These are phyloP conservation scores for Tylopilus intermedius DNA, from an alignment of 768 basidiomycete species.

Conservation along the genomic window DNA sequence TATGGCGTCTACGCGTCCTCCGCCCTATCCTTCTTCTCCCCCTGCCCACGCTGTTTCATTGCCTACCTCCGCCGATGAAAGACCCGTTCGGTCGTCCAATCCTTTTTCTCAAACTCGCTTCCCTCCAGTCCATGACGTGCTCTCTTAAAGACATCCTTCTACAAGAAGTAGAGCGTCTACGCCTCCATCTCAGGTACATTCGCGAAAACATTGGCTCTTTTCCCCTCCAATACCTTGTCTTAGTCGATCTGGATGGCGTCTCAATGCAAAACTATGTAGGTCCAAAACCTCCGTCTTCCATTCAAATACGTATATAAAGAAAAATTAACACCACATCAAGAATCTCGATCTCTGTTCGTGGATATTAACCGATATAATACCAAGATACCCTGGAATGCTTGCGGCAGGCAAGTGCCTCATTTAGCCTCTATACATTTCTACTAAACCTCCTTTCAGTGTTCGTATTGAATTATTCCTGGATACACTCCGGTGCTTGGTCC, in stretches of 20 bases:
- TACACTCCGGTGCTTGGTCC: constrained; percentile 64
- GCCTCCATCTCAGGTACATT: constrained; percentile 49
- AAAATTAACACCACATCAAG: constrained; percentile 29
- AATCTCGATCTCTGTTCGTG: constrained; percentile 59
- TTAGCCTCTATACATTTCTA: neutral
- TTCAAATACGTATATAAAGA: neutral
- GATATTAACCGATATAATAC: constrained; percentile 61
- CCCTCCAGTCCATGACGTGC: constrained; percentile 37
- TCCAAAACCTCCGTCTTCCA: constrained; percentile 1
- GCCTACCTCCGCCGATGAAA: constrained; percentile 47
- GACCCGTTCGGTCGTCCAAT: constrained; percentile 68
- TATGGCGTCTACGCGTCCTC: constrained; percentile 46
- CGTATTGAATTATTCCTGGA: constrained; percentile 70
- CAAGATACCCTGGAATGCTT: constrained; percentile 71
- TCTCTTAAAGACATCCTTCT: constrained; percentile 41
- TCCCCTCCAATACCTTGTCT: constrained; percentile 59
- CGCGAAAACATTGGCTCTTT: constrained; percentile 37
- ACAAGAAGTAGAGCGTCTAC: constrained; percentile 51
- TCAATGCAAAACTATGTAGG: constrained; percentile 57
- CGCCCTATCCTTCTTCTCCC: constrained; percentile 36
- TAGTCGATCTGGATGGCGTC: constrained; percentile 59
- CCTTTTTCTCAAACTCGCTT: constrained; percentile 46
- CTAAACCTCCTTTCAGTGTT: constrained; percentile 42
- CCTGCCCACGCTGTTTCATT: constrained; percentile 37
- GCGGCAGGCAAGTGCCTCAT: constrained; percentile 49